phyloP scores from a whole-genome alignment of 2,329 filamentous ascomycete species.

The Beauveria rudraprayagi region DNA sequence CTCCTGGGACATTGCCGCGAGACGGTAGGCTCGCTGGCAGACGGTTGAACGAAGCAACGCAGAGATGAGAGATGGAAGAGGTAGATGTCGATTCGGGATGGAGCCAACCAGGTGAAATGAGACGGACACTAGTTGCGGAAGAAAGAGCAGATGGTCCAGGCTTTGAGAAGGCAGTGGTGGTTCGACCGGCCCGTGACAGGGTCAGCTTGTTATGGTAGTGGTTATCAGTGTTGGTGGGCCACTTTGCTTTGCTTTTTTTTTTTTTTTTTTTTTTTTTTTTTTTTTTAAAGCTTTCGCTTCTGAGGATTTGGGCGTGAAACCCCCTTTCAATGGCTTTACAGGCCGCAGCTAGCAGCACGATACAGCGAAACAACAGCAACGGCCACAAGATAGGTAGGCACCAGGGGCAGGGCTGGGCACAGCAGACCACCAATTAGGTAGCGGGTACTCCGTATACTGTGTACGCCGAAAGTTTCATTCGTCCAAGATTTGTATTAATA shows the following conservation, averaged over 20 bases:
- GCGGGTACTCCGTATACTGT: no score
- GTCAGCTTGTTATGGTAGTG: not conserved
- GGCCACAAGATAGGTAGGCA: no score
- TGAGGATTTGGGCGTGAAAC: no score
- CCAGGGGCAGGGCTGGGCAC: no score
- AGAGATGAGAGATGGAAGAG: not conserved
- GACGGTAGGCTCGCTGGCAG: not conserved
- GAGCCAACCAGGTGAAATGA: not conserved
- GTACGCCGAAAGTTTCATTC: no score
- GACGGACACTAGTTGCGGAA: not conserved
- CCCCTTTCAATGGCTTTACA: no score
- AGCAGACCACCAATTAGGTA: no score
- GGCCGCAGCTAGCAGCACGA: no score
- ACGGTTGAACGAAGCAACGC: not conserved
- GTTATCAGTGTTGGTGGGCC: not conserved
- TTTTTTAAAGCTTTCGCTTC: not conserved
- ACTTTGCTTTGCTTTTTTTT: not conserved
- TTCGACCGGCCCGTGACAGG: not conserved
- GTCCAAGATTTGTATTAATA: no score
- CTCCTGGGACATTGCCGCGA: conserved; percentile 8
- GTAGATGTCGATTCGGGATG: not conserved
- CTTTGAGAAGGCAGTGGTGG: not conserved
- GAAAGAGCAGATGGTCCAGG: not conserved
- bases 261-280: not conserved
- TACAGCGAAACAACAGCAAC: no score